phyloP scores from a whole-genome alignment of 257 asterid genomes.

The Salvia miltiorrhiza region DNA sequence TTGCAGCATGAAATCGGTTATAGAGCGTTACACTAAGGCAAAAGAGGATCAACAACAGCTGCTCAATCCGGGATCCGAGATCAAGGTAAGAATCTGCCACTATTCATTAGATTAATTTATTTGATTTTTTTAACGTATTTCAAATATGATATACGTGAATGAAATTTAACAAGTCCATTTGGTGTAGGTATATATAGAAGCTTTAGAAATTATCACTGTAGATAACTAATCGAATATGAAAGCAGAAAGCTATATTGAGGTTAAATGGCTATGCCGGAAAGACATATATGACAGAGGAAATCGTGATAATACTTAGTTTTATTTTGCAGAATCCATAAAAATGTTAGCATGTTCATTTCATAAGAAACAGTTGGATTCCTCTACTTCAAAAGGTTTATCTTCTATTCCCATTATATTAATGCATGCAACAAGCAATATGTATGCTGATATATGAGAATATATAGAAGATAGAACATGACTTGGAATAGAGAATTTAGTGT shows the following conservation, averaged over 20 bases:
- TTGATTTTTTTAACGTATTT: background rate
- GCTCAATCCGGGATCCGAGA: conserved; percentile 64
- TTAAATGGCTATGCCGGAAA: background rate
- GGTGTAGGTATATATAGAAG: too few relatives aligned
- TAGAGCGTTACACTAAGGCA: conserved; percentile 54
- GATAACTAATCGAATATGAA: background rate
- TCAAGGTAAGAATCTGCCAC: conserved; percentile 42
- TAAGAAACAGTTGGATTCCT: background rate
- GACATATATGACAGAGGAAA: background rate
- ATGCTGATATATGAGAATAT: background rate
- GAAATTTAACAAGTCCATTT: background rate
- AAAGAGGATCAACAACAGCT: conserved; percentile 55
- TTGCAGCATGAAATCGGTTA: conserved; percentile 65
- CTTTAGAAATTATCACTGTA: background rate
- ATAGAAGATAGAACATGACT: background rate
- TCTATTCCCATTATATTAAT: background rate
- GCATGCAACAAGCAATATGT: background rate
- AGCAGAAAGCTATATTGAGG: background rate
- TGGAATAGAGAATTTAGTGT: background rate
- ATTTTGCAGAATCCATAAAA: background rate
- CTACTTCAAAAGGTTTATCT: background rate
- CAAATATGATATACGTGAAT: background rate
- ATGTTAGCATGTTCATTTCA: too few relatives aligned
- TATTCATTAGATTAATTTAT: background rate
- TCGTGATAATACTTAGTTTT: background rate